These are phyloP conservation scores for Saccharomycodes ludwigii DNA, from an alignment of 805 yeast species.

Conservation along the genomic window DNA sequence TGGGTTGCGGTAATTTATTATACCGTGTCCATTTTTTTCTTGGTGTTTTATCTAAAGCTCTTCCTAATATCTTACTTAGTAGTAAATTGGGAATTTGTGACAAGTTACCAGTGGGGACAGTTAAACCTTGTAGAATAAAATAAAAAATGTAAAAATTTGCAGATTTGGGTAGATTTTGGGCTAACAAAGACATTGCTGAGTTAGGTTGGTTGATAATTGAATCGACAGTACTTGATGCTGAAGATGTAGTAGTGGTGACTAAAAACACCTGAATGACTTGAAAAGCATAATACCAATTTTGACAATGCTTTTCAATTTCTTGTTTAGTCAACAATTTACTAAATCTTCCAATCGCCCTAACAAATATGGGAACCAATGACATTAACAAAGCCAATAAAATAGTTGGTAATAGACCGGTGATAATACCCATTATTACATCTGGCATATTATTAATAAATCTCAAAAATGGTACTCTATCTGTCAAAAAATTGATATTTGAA, in stretches of 20 bases:
- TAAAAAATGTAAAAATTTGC: slow-evolving; percentile 83
- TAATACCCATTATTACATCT: slow-evolving; percentile 53
- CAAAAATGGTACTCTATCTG: slow-evolving; percentile 60
- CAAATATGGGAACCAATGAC: slow-evolving; percentile 77
- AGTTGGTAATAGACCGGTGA: slow-evolving; percentile 82
- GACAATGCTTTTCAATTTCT: slow-evolving; percentile 69
- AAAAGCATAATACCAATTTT: slow-evolving; percentile 81
- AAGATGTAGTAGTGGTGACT: slow-evolving; percentile 72
- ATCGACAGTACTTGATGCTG: slow-evolving; percentile 67
- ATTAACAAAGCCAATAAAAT: slow-evolving; percentile 69
- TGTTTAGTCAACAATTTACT: slow-evolving; percentile 65
- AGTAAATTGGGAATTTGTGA: slow-evolving; percentile 66
- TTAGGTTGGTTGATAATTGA: slow-evolving; percentile 54
- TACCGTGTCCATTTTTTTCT: slow-evolving; percentile 81
- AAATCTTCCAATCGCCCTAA: slow-evolving; percentile 61
- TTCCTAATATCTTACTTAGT: slow-evolving; percentile 58
- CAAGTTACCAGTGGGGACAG: slow-evolving; percentile 63
- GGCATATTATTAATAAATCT: slow-evolving; percentile 71
- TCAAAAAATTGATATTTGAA: slow-evolving; percentile 72
- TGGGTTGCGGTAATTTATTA: slow-evolving; percentile 49
- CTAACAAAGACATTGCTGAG: slow-evolving; percentile 61
- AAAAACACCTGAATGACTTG: slow-evolving; percentile 83
- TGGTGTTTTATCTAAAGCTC: slow-evolving; percentile 73
- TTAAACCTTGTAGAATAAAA: slow-evolving; percentile 69
- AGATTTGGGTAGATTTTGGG: slow-evolving; percentile 73